phyloP scores from a whole-genome alignment of 1,284 basidiomycete species.

The Pterula multifida region DNA sequence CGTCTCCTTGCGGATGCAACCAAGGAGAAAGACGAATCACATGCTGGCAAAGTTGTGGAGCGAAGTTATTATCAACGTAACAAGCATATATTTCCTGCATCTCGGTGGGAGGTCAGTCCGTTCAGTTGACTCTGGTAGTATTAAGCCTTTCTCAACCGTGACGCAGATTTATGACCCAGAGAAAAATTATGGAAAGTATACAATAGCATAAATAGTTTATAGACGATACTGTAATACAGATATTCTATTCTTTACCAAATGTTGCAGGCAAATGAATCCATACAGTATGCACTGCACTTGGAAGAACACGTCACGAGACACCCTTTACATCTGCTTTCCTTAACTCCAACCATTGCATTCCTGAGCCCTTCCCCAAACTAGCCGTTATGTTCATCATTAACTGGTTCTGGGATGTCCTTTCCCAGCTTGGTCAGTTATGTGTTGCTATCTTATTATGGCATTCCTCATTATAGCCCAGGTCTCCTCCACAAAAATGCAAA shows the following conservation, averaged over 20 bases:
- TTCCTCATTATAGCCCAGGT: constrained; percentile 35
- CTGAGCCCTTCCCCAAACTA: too few relatives aligned
- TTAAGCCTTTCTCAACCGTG: too few relatives aligned
- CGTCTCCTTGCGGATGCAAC: constrained; percentile 92
- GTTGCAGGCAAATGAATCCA: too few relatives aligned
- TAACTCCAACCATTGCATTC: too few relatives aligned
- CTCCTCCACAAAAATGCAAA: constrained; percentile 98
- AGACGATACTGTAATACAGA: too few relatives aligned
- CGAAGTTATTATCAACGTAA: constrained; percentile 92
- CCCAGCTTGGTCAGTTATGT: constrained; percentile 68
- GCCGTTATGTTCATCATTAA: constrained; percentile 73
- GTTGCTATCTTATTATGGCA: background rate
- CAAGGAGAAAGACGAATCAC: constrained; percentile 95
- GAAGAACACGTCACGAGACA: too few relatives aligned
- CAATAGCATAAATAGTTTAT: constrained; percentile 49
- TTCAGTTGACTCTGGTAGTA: too few relatives aligned
- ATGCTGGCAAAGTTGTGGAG: constrained; percentile 98
- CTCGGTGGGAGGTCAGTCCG: constrained; percentile 73
- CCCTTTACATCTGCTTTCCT: too few relatives aligned
- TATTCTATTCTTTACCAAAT: too few relatives aligned
- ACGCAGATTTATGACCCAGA: constrained; percentile 79
- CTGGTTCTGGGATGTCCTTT: constrained; percentile 93
- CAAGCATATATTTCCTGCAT: constrained; percentile 96
- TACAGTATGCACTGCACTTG: too few relatives aligned
- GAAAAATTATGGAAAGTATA: constrained; percentile 84